Percentiles rank a stretch among this genome's conserved stretches.
phyloP scores from a whole-genome alignment of 2,329 filamentous ascomycete species.

The Nothophoma quercina region DNA sequence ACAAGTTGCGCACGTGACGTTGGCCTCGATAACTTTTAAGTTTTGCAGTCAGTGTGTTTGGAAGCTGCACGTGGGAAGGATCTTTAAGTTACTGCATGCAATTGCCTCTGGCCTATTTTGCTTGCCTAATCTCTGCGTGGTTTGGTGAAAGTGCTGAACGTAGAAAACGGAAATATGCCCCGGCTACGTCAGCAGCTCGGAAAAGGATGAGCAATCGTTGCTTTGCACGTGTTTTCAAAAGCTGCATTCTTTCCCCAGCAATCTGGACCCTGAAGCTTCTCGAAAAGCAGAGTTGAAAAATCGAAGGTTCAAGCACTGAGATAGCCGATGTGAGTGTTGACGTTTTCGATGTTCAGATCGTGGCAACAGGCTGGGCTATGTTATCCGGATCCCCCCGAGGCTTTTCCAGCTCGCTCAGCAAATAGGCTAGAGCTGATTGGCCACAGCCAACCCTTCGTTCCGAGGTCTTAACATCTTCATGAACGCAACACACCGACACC shows the following conservation, averaged over 20 bases:
- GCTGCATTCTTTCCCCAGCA: not conserved
- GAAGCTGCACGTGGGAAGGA: not conserved
- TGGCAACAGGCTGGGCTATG: constrained; percentile 15
- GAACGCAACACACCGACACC: constrained; percentile 34
- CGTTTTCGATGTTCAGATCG: constrained; percentile 21
- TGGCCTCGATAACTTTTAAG: no score
- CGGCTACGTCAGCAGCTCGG: not conserved
- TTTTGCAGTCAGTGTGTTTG: not conserved
- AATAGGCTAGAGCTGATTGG: constrained; percentile 17
- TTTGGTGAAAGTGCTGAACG: not conserved
- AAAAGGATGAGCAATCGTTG: not conserved
- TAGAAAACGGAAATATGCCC: not conserved
- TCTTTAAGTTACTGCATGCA: no score
- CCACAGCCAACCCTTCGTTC: constrained; percentile 1
- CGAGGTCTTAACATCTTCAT: constrained; percentile 28
- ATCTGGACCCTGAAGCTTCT: not conserved
- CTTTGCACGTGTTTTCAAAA: not conserved
- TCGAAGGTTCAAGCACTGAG: not conserved
- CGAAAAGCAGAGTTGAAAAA: not conserved
- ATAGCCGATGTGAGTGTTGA: constrained; percentile 23
- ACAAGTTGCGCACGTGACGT: constrained; percentile 3
- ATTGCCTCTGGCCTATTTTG: not conserved
- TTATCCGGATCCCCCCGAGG: constrained; percentile 16
- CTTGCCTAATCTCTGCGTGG: not conserved
- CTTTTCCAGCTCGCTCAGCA: constrained; percentile 4